Conservation (phyloP, 179 eudicot species). For the Actinidia arguta region DNA sequence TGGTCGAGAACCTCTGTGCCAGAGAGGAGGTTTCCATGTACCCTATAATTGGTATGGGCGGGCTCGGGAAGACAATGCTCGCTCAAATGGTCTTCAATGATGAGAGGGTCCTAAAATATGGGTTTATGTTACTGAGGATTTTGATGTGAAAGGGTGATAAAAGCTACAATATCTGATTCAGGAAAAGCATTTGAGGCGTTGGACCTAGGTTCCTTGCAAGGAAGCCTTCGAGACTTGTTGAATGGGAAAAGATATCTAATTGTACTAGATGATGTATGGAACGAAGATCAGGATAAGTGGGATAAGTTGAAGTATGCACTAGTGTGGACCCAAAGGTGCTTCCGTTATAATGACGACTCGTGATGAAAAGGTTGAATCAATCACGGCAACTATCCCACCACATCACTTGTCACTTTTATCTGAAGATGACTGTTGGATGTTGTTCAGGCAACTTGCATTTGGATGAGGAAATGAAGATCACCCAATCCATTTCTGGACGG, state of each 20-base stretch:
- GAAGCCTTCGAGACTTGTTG: neutral
- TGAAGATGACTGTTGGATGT: constrained; percentile 17
- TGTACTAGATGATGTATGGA: constrained; percentile 38
- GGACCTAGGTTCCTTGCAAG: neutral
- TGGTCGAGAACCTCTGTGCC: neutral
- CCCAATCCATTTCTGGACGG: constrained; percentile 5
- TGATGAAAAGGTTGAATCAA: neutral
- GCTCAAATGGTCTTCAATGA: constrained; percentile 20
- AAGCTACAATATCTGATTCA: neutral
- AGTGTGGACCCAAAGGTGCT: constrained; percentile 14
- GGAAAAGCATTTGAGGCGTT: neutral
- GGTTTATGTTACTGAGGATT: constrained; percentile 31
- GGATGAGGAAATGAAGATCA: neutral
- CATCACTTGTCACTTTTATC: constrained; percentile 9
- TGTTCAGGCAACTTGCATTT: constrained; percentile 20
- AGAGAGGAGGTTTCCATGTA: neutral
- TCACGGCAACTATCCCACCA: neutral
- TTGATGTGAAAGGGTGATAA: constrained; percentile 12
- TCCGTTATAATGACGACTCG: constrained; percentile 11
- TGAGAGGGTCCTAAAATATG: constrained; percentile 1
- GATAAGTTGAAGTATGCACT: neutral
- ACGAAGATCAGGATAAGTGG: constrained; percentile 16
- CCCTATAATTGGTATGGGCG: constrained; percentile 34
- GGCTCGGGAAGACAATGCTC: constrained; percentile 31
- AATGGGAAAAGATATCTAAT: constrained; percentile 23